Conservation (phyloP, 2,329 filamentous ascomycete species). For the Monilinia vaccinii-corymbosi region DNA sequence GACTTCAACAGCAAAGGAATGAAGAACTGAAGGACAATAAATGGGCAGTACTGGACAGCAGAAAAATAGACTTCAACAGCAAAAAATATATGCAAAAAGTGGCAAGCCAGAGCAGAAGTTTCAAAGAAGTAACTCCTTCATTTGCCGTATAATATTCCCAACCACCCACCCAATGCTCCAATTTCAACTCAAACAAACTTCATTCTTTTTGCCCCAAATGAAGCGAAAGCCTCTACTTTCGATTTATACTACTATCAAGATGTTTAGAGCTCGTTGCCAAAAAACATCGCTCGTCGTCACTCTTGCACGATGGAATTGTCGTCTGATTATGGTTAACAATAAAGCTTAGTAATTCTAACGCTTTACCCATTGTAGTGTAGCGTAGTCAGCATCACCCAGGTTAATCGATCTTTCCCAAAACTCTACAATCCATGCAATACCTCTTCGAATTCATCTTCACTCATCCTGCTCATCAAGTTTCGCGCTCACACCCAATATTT, state of each 20-base stretch:
- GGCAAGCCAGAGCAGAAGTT: background rate
- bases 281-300: background rate
- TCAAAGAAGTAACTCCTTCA: background rate
- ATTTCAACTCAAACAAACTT: background rate
- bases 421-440: background rate
- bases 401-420: background rate
- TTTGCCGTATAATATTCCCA: background rate
- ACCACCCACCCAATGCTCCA: background rate
- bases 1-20: background rate
- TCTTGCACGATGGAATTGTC: background rate
- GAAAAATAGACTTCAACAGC: background rate
- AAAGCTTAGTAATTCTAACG: background rate
- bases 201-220: background rate
- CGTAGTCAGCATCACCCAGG: background rate
- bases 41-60: background rate
- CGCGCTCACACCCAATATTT: background rate
- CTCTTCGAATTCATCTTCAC: background rate
- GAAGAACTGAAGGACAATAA: background rate
- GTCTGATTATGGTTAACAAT: background rate
- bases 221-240: background rate
- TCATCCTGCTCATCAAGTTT: background rate
- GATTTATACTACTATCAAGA: background rate
- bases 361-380: background rate
- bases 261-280: background rate
- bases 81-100: background rate